Conservation (phyloP, 495 filamentous ascomycete species). For the Glonium stellatum region DNA sequence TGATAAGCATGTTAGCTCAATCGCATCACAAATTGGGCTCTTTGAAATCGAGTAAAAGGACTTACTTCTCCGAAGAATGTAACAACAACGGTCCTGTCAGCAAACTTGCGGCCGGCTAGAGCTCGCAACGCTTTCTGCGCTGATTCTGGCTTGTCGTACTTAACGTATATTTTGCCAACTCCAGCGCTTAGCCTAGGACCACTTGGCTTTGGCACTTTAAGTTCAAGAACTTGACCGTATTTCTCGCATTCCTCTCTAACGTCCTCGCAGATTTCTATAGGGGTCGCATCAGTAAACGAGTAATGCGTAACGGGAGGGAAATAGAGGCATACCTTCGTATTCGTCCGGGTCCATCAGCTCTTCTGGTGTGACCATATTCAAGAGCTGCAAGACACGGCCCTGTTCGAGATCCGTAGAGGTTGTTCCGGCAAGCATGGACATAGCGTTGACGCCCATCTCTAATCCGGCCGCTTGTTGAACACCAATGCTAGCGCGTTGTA, state of each 20-base stretch:
- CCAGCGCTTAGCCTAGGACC: slow-evolving; percentile 75
- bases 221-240: slow-evolving; percentile 70
- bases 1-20: slow-evolving; percentile 34
- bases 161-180: slow-evolving; percentile 97
- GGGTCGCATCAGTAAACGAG: background rate
- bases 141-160: slow-evolving; percentile 70
- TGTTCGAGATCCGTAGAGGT: slow-evolving; percentile 62
- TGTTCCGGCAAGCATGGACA: slow-evolving; percentile 97
- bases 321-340: slow-evolving; percentile 65
- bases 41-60: background rate
- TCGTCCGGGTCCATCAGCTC: slow-evolving; percentile 91
- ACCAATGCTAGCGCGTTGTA: slow-evolving; percentile 83
- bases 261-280: slow-evolving; percentile 84
- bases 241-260: slow-evolving; percentile 87
- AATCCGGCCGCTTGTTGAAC: slow-evolving; percentile 81
- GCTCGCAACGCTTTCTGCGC: slow-evolving; percentile 79
- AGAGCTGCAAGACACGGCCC: slow-evolving; percentile 75
- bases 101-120: slow-evolving; percentile 89
- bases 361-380: slow-evolving; percentile 97
- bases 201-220: slow-evolving; percentile 86
- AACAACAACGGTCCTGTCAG: slow-evolving; percentile 88
- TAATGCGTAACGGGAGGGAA: background rate
- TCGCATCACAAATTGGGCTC: slow-evolving; percentile 1
- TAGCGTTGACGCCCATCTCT: slow-evolving; percentile 94
- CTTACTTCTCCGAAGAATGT: slow-evolving; percentile 78